A percentile compares a stretch with the other conserved stretches of the same genome.
Evolutionary conservation across 2,329 filamentous ascomycete genomes (phyloP).

Genomic region (Cryphonectria nitschkei): DNA sequence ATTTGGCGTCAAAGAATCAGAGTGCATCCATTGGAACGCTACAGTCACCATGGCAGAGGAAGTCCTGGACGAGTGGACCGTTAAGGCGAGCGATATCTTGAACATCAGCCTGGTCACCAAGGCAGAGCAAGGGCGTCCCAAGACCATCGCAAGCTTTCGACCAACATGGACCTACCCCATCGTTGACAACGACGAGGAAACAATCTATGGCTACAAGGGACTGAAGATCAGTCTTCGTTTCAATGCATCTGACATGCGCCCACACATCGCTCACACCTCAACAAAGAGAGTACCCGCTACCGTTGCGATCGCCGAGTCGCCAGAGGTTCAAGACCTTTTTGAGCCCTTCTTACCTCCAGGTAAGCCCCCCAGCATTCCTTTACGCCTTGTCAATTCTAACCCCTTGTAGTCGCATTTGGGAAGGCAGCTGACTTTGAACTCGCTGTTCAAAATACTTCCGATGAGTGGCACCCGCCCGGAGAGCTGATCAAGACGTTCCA

Average conservation of each 20-base stretch:
- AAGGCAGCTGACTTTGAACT: slow-evolving; percentile 64
- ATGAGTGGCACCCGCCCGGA: slow-evolving; percentile 73
- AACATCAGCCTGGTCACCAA: slow-evolving; percentile 62
- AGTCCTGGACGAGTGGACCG: slow-evolving; percentile 43
- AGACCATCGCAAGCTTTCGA: slow-evolving; percentile 70
- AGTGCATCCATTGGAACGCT: neutral
- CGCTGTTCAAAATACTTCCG: slow-evolving; percentile 51
- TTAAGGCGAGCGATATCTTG: slow-evolving; percentile 64
- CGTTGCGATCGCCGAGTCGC: slow-evolving; percentile 67
- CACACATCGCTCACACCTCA: slow-evolving; percentile 72
- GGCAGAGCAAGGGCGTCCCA: slow-evolving; percentile 48
- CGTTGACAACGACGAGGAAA: slow-evolving; percentile 84
- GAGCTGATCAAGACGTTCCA: slow-evolving; percentile 68
- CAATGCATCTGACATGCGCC: slow-evolving; percentile 73
- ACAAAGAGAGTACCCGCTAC: slow-evolving; percentile 63
- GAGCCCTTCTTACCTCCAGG: slow-evolving; percentile 69
- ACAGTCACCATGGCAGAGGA: slow-evolving; percentile 21
- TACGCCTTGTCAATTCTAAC: slow-evolving; percentile 26
- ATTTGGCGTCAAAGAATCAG: neutral
- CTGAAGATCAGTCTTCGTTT: slow-evolving; percentile 75
- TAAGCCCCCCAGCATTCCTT: slow-evolving; percentile 40
- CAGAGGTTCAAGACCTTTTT: slow-evolving; percentile 69
- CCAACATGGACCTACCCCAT: slow-evolving; percentile 90
- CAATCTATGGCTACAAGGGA: slow-evolving; percentile 86
- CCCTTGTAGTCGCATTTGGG: slow-evolving; percentile 65